Percentiles rank a stretch among this genome's conserved stretches.
Conservation (phyloP, 176 grass and related monocot genomes). For the Eleusine coracana region DNA sequence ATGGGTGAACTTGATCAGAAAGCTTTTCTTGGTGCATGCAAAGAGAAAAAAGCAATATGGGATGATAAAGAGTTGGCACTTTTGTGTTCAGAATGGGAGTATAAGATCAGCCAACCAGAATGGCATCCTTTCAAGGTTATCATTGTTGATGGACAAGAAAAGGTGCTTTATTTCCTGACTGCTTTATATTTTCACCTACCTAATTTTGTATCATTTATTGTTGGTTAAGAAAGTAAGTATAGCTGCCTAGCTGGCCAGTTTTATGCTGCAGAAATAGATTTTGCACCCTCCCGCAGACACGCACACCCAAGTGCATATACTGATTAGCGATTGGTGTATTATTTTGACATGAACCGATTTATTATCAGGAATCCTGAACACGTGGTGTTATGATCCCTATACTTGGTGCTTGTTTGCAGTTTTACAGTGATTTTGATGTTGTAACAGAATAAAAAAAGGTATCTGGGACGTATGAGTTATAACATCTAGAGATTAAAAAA, state of each 20-base stretch:
- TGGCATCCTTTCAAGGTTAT: slow-evolving; percentile 83
- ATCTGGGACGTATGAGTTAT: no score
- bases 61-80: slow-evolving; percentile 32
- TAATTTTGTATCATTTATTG: not conserved
- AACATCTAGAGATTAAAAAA: no score
- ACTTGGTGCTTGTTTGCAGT: no score
- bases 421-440: no score
- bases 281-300: no score
- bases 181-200: not conserved
- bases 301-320: not conserved
- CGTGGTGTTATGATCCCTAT: no score
- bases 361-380: no score
- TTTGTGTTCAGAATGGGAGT: slow-evolving; percentile 63
- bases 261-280: not conserved
- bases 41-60: slow-evolving; percentile 36
- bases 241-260: not conserved
- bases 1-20: slow-evolving; percentile 81
- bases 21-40: slow-evolving; percentile 63
- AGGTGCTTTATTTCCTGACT: slow-evolving; percentile 54
- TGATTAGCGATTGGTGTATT: not conserved
- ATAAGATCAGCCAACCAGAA: slow-evolving; percentile 63
- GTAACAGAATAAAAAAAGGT: no score
- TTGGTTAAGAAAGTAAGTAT: not conserved
- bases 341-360: not conserved
- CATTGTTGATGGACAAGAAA: slow-evolving; percentile 26